Evolutionary conservation across 1,139 yeast genomes (phyloP).

Genomic region (Debaryomyces sp.): DNA sequence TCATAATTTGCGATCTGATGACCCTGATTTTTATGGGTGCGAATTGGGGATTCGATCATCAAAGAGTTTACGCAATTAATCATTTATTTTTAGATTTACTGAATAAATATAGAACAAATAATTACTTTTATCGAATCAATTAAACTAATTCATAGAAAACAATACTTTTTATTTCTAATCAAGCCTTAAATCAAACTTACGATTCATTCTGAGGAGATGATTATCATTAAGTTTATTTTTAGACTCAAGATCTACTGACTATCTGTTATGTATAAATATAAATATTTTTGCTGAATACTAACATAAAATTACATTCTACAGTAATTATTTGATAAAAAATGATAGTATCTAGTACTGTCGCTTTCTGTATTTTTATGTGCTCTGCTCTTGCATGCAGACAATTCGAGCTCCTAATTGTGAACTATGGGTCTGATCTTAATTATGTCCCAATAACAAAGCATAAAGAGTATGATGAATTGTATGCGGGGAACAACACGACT

Average conservation of each 20-base stretch:
- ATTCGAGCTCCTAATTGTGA: background rate
- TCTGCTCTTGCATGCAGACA: background rate
- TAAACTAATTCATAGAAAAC: background rate
- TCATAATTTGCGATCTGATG: no score
- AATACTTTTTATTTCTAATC: background rate
- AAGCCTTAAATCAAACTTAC: background rate
- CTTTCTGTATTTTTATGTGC: background rate
- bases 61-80: background rate
- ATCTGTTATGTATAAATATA: background rate
- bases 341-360: background rate
- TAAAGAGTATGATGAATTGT: background rate
- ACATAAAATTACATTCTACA: no score
- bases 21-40: background rate
- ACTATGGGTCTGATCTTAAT: background rate
- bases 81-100: no score
- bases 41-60: no score
- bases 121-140: background rate
- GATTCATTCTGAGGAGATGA: background rate
- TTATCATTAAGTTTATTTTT: background rate
- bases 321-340: background rate
- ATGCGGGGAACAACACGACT: background rate
- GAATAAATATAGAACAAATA: background rate
- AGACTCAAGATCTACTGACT: background rate
- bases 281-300: no score
- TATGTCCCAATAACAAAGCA: background rate